Base-by-base conservation (phyloP, 768 basidiomycete species). In the Calocera cornea region DNA sequence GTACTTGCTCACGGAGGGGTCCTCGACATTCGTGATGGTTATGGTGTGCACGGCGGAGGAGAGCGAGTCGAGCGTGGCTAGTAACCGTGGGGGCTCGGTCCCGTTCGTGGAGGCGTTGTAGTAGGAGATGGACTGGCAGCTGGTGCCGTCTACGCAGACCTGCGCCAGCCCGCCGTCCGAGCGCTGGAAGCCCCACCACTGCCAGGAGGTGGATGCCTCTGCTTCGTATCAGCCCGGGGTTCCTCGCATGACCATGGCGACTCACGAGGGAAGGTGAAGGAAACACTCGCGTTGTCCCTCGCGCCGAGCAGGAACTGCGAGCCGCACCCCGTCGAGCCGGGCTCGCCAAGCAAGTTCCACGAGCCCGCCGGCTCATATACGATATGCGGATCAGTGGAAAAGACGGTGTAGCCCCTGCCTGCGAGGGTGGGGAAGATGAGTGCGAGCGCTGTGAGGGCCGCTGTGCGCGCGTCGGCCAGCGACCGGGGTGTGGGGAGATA, bases 191-290 rank as follows among this genome's bases (percentile, higher is more conserved):
- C 66, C 66, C 47, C 50, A 67, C 24, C 31, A 67, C 33, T 67
- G 49, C n/a, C 49, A 63, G 49, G 49, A 50, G 17, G 29, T 40
- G 2, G 24, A 17, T 41, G 38, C n/a, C 34, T 31, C 36, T 40
- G 19, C 17, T 41, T n/a, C 19, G n/a, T n/a, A 33, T 44, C 24
- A 66, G 41, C 66, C 34, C 34, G 49, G 31, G 38, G 33, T 33
- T 22, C 34, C 7, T 24, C 22, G 22, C 27, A n/a, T n/a, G 47
- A 50, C 17, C 44, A 34, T 27, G 34, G 19, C 5, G 24, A 38
- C 65, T 11, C 36, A 66, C 65, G 34, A 27, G 66, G 66, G 27
- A 67, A 67, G 10, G 24, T 63, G 66, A 67, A 67, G 2, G 33
- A 36, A 5, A 67, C 66, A 8, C 22, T 40, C 2, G 34, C 66